phyloP scores from a whole-genome alignment of 768 basidiomycete genomes.

The Russula sp. region DNA sequence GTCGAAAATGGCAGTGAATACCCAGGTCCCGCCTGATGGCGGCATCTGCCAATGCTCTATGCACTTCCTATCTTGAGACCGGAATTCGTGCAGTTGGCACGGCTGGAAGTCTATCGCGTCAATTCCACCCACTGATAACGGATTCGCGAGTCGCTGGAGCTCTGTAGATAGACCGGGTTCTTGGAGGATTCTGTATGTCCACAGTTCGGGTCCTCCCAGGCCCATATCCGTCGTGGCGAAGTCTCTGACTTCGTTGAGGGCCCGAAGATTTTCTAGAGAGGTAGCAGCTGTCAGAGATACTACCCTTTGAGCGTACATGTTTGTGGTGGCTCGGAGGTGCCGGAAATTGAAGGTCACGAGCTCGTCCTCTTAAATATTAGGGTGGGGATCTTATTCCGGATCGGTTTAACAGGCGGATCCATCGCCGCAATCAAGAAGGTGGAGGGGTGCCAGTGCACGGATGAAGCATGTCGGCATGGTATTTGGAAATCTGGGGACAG shows the following conservation, averaged over 20 bases:
- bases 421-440: slow-evolving; percentile 16
- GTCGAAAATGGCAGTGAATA: slow-evolving; percentile 48
- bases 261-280: slow-evolving; percentile 47
- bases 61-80: slow-evolving; percentile 45
- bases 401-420: slow-evolving; percentile 6
- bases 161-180: slow-evolving; percentile 44
- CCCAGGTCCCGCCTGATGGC: slow-evolving; percentile 41
- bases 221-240: slow-evolving; percentile 55
- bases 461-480: slow-evolving; percentile 23
- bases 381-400: slow-evolving; percentile 6
- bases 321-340: slow-evolving; percentile 14
- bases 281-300: slow-evolving; percentile 47
- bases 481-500: slow-evolving; percentile 29
- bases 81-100: slow-evolving; percentile 37
- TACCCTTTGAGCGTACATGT: slow-evolving; percentile 34
- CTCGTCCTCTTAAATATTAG: slow-evolving; percentile 18
- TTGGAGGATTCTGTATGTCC: slow-evolving; percentile 51
- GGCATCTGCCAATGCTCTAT: slow-evolving; percentile 44
- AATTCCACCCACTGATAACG: slow-evolving; percentile 37
- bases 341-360: slow-evolving; percentile 3
- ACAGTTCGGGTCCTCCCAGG: slow-evolving; percentile 48
- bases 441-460: background rate
- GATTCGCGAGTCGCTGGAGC: slow-evolving; percentile 41
- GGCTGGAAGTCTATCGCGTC: slow-evolving; percentile 48
- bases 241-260: slow-evolving; percentile 52